Percentiles rank a stretch among this genome's conserved stretches.
phyloP scores from a whole-genome alignment of 495 filamentous ascomycete genomes.

The Tuber indicum region DNA sequence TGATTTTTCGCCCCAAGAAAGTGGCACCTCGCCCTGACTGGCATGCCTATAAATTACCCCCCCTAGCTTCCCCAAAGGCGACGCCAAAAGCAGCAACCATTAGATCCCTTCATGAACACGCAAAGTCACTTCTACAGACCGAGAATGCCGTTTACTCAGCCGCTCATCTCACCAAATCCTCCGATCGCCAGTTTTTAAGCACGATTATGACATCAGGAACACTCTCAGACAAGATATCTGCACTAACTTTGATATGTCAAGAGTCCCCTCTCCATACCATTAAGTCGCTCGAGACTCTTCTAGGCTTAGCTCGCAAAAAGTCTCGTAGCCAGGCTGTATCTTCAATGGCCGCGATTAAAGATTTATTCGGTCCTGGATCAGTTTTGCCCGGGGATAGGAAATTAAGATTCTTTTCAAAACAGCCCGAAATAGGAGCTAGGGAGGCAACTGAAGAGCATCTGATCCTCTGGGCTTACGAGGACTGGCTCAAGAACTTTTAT shows the following conservation, averaged over 20 bases:
- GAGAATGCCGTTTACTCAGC: slow-evolving; percentile 61
- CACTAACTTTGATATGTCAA: slow-evolving; percentile 84
- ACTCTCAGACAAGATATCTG: slow-evolving; percentile 91
- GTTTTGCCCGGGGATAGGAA: slow-evolving; percentile 76
- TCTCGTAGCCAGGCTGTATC: slow-evolving; percentile 91
- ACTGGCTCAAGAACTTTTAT: slow-evolving; percentile 85
- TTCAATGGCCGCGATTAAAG: slow-evolving; percentile 82
- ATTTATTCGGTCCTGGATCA: slow-evolving; percentile 81
- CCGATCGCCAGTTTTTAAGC: slow-evolving; percentile 85
- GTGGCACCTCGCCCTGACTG: slow-evolving; percentile 78
- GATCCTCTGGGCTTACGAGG: slow-evolving; percentile 85
- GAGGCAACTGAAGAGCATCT: slow-evolving; percentile 66
- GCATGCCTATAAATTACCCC: slow-evolving; percentile 62
- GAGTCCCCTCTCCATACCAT: slow-evolving; percentile 90
- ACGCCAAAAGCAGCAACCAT: slow-evolving; percentile 55
- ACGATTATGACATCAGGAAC: slow-evolving; percentile 97
- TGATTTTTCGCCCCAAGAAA: slow-evolving; percentile 49
- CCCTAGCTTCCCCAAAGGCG: slow-evolving; percentile 48
- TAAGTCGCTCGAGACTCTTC: slow-evolving; percentile 76
- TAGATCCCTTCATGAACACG: slow-evolving; percentile 67
- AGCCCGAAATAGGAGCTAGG: slow-evolving; percentile 66
- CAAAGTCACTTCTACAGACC: slow-evolving; percentile 62
- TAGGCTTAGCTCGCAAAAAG: slow-evolving; percentile 74
- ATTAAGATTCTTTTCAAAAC: slow-evolving; percentile 68
- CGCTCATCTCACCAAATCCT: slow-evolving; percentile 53